Evolutionary conservation across 2,329 filamentous ascomycete species (phyloP).

Genomic region (Tympanopsis confertula): DNA sequence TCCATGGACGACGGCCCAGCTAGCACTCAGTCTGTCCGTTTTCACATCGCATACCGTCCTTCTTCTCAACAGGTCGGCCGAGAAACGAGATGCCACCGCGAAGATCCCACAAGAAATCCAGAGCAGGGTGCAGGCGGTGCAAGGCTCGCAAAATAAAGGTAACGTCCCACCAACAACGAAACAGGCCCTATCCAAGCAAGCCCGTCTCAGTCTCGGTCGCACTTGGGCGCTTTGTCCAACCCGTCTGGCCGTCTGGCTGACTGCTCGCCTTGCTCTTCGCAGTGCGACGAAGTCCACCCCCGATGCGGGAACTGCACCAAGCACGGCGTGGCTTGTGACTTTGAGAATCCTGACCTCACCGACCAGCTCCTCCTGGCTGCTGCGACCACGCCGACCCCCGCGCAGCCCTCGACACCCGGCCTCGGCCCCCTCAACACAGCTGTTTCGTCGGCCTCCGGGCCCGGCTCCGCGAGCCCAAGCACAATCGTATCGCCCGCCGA

Average conservation of each 20-base stretch:
- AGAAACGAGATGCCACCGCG: constrained; percentile 51
- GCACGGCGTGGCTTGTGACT: constrained; percentile 56
- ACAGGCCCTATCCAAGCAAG: background rate
- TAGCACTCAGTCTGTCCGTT: too few species aligned
- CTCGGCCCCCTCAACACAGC: background rate
- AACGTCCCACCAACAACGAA: constrained; percentile 6
- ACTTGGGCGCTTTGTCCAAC: too few species aligned
- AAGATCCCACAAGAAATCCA: constrained; percentile 59
- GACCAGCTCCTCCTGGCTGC: constrained; percentile 28
- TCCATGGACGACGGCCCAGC: too few species aligned
- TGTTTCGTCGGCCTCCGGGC: background rate
- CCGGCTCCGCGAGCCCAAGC: background rate
- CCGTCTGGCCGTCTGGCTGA: background rate
- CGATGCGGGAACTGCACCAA: constrained; percentile 56
- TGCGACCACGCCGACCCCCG: constrained; percentile 16
- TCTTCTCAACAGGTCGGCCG: too few species aligned
- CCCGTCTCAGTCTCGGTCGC: too few species aligned
- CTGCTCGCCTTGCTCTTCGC: constrained; percentile 1
- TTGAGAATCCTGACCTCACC: constrained; percentile 38
- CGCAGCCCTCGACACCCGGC: constrained; percentile 1
- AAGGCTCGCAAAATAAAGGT: constrained; percentile 63
- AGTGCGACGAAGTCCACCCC: constrained; percentile 58
- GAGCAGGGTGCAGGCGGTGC: constrained; percentile 54
- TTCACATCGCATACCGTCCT: too few species aligned
- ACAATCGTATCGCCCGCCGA: too few species aligned